Base-by-base conservation (phyloP, 345 rosid genomes). In the Leavenworthia alabamica region DNA sequence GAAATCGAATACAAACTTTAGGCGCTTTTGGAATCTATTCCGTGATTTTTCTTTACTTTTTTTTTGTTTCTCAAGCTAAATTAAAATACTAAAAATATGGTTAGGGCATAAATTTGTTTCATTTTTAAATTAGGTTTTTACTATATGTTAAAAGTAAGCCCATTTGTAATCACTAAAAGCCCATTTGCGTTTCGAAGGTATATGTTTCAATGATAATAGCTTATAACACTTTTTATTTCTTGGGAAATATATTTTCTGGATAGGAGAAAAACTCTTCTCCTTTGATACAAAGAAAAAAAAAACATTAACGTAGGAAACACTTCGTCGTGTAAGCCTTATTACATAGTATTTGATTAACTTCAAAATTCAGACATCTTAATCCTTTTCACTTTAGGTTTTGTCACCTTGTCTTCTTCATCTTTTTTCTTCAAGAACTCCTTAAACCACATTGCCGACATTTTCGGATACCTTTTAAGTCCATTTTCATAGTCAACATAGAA, bases 401-500 rank as follows among this genome's bases (percentile, higher is more conserved):
- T n/a, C 14, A 26, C 11, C 3, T 11, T 37, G 6, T 45, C 64
- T 46, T 66, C 56, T 46, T 66, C 56, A 0, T 66, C 47, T 15
- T 10, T 46, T 9, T 24, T 23, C 35, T 68, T 59, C 37, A 86
- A 75, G 16, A 81, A 73, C 54, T 54, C 67, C 33, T 70, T 72
- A 54, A 75, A 83, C 95, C 95, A 87, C 39, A 75, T 61, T 1
- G 95, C 81, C 0, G 88, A 87, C 22, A 57, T 67, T 39, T 82
- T 87, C 1, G 81, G 77, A 47, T 78, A 68, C 66, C 90, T 73
- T 37, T 81, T 68, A 37, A 80, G 56, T 3, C 76, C 79, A 5
- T 86, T 44, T 44, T 79, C 46, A 44, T 46, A 81, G 63, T 87
- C 85, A 0, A 82, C 80, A 3, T 73, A 87, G 57, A 41, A 63